phyloP scores from a whole-genome alignment of 805 yeast species.

The Kodamaea lidongshanica region DNA sequence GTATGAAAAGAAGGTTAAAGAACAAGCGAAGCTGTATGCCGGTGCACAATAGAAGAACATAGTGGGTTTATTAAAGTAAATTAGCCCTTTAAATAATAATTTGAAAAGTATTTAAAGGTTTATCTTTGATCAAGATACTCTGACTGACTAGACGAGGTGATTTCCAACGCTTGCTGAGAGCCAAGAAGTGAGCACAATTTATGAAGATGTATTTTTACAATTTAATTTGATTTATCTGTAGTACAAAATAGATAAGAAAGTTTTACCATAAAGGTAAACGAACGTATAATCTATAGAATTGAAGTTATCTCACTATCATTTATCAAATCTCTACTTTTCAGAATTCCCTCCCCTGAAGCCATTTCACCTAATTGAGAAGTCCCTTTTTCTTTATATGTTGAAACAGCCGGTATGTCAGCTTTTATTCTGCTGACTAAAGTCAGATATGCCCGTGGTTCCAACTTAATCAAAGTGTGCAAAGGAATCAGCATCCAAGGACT shows the following conservation, averaged over 20 bases:
- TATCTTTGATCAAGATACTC: too few species aligned
- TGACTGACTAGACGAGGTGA: too few species aligned
- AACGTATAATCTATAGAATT: too few species aligned
- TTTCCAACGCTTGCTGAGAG: too few species aligned
- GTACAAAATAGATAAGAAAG: too few species aligned
- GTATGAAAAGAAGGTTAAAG: slow-evolving; percentile 71
- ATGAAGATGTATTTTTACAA: too few species aligned
- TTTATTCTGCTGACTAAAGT: slow-evolving; percentile 84
- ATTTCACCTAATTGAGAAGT: slow-evolving; percentile 60
- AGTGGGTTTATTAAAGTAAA: too few species aligned
- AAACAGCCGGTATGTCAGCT: slow-evolving; percentile 96
- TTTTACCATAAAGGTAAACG: too few species aligned
- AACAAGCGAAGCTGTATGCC: slow-evolving; percentile 73
- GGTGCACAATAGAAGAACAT: slow-evolving; percentile 13
- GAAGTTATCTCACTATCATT: slow-evolving; percentile 32
- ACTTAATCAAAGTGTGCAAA: slow-evolving; percentile 83
- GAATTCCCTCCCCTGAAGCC: slow-evolving; percentile 25
- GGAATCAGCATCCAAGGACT: slow-evolving; percentile 99
- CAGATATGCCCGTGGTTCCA: slow-evolving; percentile 92
- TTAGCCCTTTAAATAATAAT: too few species aligned
- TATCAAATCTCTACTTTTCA: slow-evolving; percentile 47
- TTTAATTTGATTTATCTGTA: too few species aligned
- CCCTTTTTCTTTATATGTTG: slow-evolving; percentile 94
- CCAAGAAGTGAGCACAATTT: too few species aligned
- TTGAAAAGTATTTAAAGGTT: too few species aligned